Base-by-base conservation (phyloP, 75 land plant species). In the Cryptomeria japonica region DNA sequence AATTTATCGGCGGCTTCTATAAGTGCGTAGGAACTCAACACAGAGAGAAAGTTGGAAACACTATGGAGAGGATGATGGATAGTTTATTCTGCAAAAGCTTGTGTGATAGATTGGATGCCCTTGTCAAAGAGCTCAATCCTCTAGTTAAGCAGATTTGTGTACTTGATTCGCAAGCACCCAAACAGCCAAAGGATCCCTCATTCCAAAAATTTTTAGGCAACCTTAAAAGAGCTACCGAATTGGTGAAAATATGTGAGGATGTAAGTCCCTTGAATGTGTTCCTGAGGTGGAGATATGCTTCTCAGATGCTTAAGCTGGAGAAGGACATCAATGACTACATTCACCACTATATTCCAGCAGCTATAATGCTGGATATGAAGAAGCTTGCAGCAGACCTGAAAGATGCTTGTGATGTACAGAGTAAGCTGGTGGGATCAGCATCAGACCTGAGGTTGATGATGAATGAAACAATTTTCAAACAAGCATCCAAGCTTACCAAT, bases 171-270 rank as follows among this genome's bases (percentile, higher is more conserved):
- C 5, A 82, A 44, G 84, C 34, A 82, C 53, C 84, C 16, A 82
- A n/a, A n/a, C 31, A 13, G 2, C 32, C 46, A 25, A 32, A 44
- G 12, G 11, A 82, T 44, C 34, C 34, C 34, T n/a, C n/a, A 28
- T 82, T 44, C 47, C 49, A 82, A 13, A 28, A 46, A 4, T 12
- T 82, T 13, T 2, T 82, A 46, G 14, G 51, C 53, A 46, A 14
- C 15, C 84, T 82, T n/a, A 46, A n/a, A 4, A n/a, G n/a, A 3
- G 84, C 34, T n/a, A 5, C 42, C 1, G 84, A 82, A 41, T 82
- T 82, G 53, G 84, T 82, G 34, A 82, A 82, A 46, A 82, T 12
- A 28, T 46, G 51, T n/a, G 84, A 82, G 84, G n/a, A n/a, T 44
- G 15, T n/a, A 5, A 82, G 51, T 49, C 34, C 16, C 47, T 9